Base-by-base conservation (phyloP, 345 rosid species). In the Alliaria petiolata region DNA sequence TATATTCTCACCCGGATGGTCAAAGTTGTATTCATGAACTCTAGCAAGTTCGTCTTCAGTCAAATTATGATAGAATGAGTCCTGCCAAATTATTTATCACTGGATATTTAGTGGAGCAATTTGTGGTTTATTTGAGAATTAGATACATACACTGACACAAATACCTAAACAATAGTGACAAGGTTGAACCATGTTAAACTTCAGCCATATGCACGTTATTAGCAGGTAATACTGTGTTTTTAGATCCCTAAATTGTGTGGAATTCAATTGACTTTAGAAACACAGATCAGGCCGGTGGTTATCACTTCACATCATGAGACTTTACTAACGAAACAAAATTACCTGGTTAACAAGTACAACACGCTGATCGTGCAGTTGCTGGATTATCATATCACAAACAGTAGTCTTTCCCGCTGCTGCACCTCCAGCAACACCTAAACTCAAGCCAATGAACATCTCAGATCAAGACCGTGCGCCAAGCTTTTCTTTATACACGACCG, bases 361-460 rank as follows among this genome's bases (percentile, higher is more conserved):
- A 62, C 99, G 96, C 76, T 95, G 99, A 80, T 95, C 99, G 79
- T 92, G 99, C 58, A 95, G 95, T 62, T 95, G 99, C 81, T 95
- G 99, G 73, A 95, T 92, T 44, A 95, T 95, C 98, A 95, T 90
- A 83, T 95, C 97, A 66, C 99, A 95, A 22, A 92, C 98, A 51
- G 99, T 84, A 76, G 99, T 92, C 83, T 95, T 95, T 40, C 99
- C 99, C 14, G 99, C 88, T 45, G 99, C 98, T 3, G 99, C 96
- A 26, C 98, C 99, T 28, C 99, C 98, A 60, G 96, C 98, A 80
- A 95, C 99, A 62, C 99, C 99, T 91, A 66, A 61, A 39, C 4
- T 8, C 53, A 66, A 49, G 59, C 11, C 20, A 45, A n/a, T n/a
- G 52, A 47, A 13, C 13, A 74, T 47, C 51, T 65, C 28, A 56